Conservation (phyloP, 495 filamentous ascomycete species). For the Trichoderma orchidacearum region DNA sequence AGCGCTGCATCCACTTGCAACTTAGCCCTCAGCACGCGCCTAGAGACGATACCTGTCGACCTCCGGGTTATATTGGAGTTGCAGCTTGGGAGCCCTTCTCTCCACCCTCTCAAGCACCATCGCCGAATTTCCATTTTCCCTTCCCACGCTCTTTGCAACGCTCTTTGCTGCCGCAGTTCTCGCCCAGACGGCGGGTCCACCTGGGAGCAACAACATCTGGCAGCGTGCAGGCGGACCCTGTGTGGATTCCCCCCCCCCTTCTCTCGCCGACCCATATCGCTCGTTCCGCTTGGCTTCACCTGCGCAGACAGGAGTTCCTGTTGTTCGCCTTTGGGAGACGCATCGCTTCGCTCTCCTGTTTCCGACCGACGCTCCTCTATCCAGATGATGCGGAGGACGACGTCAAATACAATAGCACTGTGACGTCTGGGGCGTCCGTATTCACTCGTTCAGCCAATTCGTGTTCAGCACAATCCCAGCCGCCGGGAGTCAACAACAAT, state of each 20-base stretch:
- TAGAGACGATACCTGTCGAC: too few species aligned
- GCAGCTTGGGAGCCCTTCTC: not conserved
- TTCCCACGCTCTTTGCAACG: not conserved
- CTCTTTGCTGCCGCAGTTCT: not conserved
- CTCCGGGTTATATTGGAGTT: too few species aligned
- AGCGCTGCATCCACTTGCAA: not conserved
- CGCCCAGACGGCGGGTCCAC: not conserved
- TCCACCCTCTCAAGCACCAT: not conserved
- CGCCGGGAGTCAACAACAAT: too few species aligned
- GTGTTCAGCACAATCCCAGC: not conserved
- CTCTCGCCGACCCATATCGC: too few species aligned
- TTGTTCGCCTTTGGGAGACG: not conserved
- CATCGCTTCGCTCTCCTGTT: not conserved
- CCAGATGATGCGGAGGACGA: not conserved
- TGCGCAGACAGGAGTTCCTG: not conserved
- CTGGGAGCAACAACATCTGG: not conserved
- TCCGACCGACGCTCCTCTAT: not conserved
- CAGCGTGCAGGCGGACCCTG: not conserved
- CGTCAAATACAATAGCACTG: not conserved
- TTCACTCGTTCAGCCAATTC: not conserved
- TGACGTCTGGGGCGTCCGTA: not conserved
- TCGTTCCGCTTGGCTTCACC: not conserved
- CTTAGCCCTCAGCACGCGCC: not conserved
- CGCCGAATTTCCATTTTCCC: not conserved
- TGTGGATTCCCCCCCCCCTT: not conserved